These are phyloP conservation scores for Scheffersomyces ergatensis DNA, from an alignment of 805 yeast species.

Conservation along the genomic window DNA sequence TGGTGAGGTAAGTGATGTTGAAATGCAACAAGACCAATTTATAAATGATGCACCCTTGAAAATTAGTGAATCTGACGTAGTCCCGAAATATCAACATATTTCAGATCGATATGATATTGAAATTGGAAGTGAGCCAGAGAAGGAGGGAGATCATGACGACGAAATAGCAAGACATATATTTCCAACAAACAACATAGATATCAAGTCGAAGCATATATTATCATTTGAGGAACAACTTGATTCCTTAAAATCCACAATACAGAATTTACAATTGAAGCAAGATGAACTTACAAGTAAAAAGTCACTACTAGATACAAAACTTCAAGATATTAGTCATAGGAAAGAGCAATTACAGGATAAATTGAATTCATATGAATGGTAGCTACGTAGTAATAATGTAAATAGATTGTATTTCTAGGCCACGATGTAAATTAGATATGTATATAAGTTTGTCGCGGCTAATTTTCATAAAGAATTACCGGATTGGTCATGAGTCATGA, in stretches of 20 bases:
- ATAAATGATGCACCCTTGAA: slow-evolving; percentile 6
- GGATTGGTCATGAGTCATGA: slow-evolving; percentile 15
- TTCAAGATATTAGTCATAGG: background rate
- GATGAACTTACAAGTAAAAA: background rate
- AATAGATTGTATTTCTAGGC: background rate
- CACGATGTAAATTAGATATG: background rate
- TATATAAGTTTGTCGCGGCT: background rate
- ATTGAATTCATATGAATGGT: background rate
- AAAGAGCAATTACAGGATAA: slow-evolving; percentile 1
- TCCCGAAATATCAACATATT: slow-evolving; percentile 3
- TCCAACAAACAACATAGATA: background rate
- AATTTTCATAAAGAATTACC: slow-evolving; percentile 8
- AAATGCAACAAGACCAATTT: slow-evolving; percentile 1
- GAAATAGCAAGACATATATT: background rate
- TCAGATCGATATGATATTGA: slow-evolving; percentile 7
- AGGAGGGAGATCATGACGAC: background rate
- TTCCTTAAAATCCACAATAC: background rate
- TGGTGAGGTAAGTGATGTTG: slow-evolving; percentile 8
- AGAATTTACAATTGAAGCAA: background rate
- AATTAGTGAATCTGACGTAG: background rate
- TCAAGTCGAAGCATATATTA: background rate
- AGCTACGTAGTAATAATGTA: background rate
- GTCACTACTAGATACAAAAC: background rate
- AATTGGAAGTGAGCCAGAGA: slow-evolving; percentile 1
- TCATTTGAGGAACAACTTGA: slow-evolving; percentile 1